Evolutionary conservation across 164 flowering plant species (phyloP).

Genomic region (Nymphaea thermarum): DNA sequence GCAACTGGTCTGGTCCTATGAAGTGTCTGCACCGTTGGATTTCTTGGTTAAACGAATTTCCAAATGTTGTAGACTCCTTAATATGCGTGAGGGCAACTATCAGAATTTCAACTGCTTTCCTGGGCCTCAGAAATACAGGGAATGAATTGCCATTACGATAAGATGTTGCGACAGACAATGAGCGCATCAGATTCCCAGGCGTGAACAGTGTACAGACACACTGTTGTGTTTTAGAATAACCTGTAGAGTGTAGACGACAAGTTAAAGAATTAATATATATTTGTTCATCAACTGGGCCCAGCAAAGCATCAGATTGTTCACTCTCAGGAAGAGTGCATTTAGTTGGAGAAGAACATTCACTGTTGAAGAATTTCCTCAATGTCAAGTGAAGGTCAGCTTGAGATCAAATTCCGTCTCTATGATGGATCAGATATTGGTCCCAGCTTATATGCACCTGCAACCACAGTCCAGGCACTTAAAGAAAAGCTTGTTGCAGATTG

Average conservation of each 20-base stretch:
- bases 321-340: neutral
- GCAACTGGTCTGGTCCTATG: neutral
- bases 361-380: constrained; percentile 13
- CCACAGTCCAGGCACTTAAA: constrained; percentile 48
- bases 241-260: neutral
- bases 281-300: neutral
- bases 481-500: constrained; percentile 51
- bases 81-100: neutral
- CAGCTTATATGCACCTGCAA: constrained; percentile 37
- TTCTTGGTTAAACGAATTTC: neutral
- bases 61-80: neutral
- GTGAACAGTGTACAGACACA: neutral
- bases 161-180: neutral
- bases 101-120: neutral
- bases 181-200: neutral
- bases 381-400: constrained; percentile 56
- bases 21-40: no score
- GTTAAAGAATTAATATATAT: no score
- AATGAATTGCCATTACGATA: neutral
- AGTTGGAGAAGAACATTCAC: neutral
- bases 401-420: constrained; percentile 45
- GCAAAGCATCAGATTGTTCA: neutral
- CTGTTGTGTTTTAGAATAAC: neutral
- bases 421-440: constrained; percentile 69
- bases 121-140: neutral